Evolutionary conservation across 139 green algal species (phyloP), one percentile per base, ranked within the genome.

Genomic region (Zygnema circumcarinatum): DNA sequence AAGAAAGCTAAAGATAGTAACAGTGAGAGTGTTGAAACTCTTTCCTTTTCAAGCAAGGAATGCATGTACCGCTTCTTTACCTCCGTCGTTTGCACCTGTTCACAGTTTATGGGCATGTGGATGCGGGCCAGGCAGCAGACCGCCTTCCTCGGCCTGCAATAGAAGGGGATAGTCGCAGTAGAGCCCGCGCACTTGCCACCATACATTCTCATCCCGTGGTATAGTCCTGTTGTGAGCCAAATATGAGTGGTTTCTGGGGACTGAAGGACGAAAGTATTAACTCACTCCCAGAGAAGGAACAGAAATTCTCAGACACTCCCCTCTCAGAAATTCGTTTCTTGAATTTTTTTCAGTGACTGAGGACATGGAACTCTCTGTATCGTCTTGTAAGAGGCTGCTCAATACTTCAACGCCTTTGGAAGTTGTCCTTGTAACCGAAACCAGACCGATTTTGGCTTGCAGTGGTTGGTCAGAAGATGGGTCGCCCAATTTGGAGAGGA

Each of bases 391-490:
- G n/a, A n/a, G n/a, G n/a, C n/a, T n/a, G n/a, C n/a, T n/a, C n/a
- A n/a, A n/a, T n/a, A n/a, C n/a, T n/a, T n/a, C n/a, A n/a, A n/a
- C n/a, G n/a, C n/a, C n/a, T n/a, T n/a, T n/a, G n/a, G n/a, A n/a
- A n/a, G n/a, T n/a, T n/a, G n/a, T n/a, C n/a, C n/a, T n/a, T n/a
- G n/a, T n/a, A n/a, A n/a, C n/a, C n/a, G n/a, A n/a, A n/a, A n/a
- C n/a, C n/a, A n/a, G n/a, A n/a, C n/a, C n/a, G n/a, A n/a, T n/a
- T n/a, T n/a, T 62, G 47, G 47, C 47, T 7, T 83, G 33, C 62
- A 84, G 22, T 98, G 96, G 96, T 87, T 98, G 84, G 94, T 96
- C 53, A 11, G 72, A 11, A 78, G 92, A 31, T 98, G 96, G 96
- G 67, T 96, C 40, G 31, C 84, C 41, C 83, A 88, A 25, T 95